phyloP scores from a whole-genome alignment of 2,329 filamentous ascomycete genomes.

The Phoma sp. region DNA sequence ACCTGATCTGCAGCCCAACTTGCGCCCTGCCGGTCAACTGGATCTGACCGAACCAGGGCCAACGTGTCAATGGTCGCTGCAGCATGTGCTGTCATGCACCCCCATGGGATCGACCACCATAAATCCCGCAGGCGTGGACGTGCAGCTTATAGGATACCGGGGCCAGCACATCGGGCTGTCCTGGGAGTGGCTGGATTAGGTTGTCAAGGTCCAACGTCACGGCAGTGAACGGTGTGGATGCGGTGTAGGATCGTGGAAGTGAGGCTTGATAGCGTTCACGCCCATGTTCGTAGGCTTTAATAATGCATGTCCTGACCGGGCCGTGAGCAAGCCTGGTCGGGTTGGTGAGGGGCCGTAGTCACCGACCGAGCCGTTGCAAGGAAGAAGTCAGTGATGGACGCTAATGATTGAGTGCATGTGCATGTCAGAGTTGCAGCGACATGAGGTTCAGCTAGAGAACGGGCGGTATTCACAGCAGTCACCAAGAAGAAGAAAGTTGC shows the following conservation, averaged over 20 bases:
- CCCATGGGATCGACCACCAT: slow-evolving; percentile 33
- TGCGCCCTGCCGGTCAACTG: slow-evolving; percentile 10
- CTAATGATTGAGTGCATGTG: background rate
- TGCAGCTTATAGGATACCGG: slow-evolving; percentile 48
- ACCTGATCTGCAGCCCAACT: background rate
- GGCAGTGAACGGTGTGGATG: slow-evolving; percentile 26
- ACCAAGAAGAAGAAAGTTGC: no score
- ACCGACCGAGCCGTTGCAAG: background rate
- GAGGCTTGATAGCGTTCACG: background rate
- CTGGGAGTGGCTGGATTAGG: slow-evolving; percentile 22
- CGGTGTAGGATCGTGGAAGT: background rate
- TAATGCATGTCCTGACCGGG: slow-evolving; percentile 27
- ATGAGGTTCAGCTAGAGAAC: no score
- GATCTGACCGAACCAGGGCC: slow-evolving; percentile 36
- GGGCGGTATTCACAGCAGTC: background rate
- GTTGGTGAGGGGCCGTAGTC: background rate
- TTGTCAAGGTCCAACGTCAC: slow-evolving; percentile 33
- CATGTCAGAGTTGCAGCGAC: background rate
- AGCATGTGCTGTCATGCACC: slow-evolving; percentile 47
- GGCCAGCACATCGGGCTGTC: slow-evolving; percentile 19
- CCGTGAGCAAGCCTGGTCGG: slow-evolving; percentile 1
- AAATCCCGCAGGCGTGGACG: slow-evolving; percentile 41
- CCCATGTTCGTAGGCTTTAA: slow-evolving; percentile 14
- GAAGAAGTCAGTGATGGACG: background rate
- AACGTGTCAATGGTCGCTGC: slow-evolving; percentile 40